phyloP scores from a whole-genome alignment of 2,329 filamentous ascomycete species.

The Penicillium sp. region DNA sequence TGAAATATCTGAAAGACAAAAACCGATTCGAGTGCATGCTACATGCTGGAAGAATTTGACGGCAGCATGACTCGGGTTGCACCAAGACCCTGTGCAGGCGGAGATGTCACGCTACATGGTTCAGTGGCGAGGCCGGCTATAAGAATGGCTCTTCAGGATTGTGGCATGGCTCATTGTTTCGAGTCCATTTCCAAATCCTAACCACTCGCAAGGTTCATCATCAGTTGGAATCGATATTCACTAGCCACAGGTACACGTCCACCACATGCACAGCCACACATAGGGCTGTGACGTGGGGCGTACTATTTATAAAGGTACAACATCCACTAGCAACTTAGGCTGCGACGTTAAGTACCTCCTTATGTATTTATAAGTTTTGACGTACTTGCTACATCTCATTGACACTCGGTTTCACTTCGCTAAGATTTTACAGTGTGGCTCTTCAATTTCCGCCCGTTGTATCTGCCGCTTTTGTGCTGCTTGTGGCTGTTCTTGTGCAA shows the following conservation, averaged over 20 bases:
- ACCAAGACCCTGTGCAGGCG: slow-evolving; percentile 16
- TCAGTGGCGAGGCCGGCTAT: slow-evolving; percentile 2
- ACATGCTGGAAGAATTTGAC: slow-evolving; percentile 1
- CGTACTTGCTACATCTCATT: not conserved
- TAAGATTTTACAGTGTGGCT: slow-evolving; percentile 12
- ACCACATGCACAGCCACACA: slow-evolving; percentile 17
- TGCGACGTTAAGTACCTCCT: slow-evolving; percentile 24
- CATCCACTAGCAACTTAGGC: slow-evolving; percentile 23
- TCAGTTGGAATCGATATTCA: not conserved
- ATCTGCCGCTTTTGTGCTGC: slow-evolving; percentile 8
- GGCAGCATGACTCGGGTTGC: slow-evolving; percentile 16
- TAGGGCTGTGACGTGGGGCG: slow-evolving; percentile 17
- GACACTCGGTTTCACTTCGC: not conserved
- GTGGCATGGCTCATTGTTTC: not conserved
- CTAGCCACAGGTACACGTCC: slow-evolving; percentile 5
- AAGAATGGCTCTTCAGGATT: slow-evolving; percentile 2
- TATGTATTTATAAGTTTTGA: slow-evolving; percentile 1
- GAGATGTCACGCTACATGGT: slow-evolving; percentile 16
- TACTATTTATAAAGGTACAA: slow-evolving; percentile 25
- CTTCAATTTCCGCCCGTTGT: slow-evolving; percentile 5
- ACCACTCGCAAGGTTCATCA: not conserved
- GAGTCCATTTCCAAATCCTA: not conserved
- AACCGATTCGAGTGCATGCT: not conserved
- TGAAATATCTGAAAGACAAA: not conserved
- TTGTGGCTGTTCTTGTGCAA: slow-evolving; percentile 18